phyloP scores from a whole-genome alignment of 306 rosid species.

The Cucumis cinereus region DNA sequence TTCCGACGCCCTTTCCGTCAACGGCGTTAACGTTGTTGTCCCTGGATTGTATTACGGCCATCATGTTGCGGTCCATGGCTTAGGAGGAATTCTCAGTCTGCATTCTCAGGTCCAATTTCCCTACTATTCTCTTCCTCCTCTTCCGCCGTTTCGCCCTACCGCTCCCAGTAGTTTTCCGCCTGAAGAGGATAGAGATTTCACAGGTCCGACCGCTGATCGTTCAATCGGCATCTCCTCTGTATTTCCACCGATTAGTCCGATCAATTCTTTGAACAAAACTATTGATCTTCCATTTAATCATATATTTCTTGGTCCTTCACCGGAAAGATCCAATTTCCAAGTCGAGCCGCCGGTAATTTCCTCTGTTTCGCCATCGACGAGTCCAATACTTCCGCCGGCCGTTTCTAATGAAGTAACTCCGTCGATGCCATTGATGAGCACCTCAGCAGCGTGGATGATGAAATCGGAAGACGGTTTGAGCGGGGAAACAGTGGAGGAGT shows the following conservation, averaged over 20 bases:
- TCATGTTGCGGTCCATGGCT: conserved; percentile 19
- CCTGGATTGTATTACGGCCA: conserved; percentile 16
- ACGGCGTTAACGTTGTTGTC: conserved; percentile 20
- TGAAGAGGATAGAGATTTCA: not conserved
- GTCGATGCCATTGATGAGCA: not conserved
- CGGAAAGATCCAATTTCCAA: not conserved
- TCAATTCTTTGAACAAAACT: not conserved
- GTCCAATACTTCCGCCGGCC: not conserved
- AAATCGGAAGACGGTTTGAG: not conserved
- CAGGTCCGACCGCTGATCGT: not conserved
- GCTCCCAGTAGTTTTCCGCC: not conserved
- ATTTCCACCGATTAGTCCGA: not conserved
- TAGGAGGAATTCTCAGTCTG: conserved; percentile 13
- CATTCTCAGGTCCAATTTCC: not conserved
- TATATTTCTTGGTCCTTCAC: not conserved
- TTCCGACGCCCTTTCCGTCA: conserved; percentile 9
- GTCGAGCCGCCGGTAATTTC: not conserved
- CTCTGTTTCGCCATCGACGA: not conserved
- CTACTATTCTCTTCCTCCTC: not conserved
- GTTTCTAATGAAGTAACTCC: not conserved
- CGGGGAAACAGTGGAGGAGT: not conserved
- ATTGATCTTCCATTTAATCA: not conserved
- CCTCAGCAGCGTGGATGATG: not conserved
- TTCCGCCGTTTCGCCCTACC: not conserved
- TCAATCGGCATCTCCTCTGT: not conserved